These are phyloP conservation scores for Entomortierella lignicola DNA, from an alignment of 192 early-diverging fungal genomes.

Conservation along the genomic window DNA sequence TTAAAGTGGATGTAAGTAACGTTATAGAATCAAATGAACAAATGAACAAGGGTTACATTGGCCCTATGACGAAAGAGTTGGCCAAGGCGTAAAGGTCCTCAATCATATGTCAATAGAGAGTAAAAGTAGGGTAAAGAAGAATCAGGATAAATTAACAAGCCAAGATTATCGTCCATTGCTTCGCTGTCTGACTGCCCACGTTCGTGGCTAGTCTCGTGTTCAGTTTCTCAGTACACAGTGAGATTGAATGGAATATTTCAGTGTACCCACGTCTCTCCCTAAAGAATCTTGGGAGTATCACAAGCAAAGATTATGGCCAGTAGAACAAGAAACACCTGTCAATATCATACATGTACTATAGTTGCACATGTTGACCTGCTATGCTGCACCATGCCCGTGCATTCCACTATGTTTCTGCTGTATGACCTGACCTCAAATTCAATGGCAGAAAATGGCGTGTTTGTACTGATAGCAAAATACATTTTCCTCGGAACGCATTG, in stretches of 20 bases:
- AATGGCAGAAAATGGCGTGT: not conserved
- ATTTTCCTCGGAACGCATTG: not conserved
- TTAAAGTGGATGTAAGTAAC: no score
- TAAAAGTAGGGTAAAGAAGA: constrained; percentile 11
- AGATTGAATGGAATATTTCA: no score
- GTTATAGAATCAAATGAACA: no score
- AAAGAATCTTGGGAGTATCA: no score
- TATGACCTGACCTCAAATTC: not conserved
- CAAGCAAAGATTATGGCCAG: no score
- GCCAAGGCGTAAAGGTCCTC: not conserved
- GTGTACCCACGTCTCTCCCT: no score
- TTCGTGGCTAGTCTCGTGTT: not conserved
- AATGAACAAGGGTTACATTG: no score
- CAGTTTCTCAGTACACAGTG: no score
- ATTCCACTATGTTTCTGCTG: not conserved
- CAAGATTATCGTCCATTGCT: not conserved
- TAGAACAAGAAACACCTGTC: no score
- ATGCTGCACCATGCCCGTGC: no score
- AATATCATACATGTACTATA: no score
- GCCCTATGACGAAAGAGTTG: not conserved
- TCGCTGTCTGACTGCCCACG: not conserved
- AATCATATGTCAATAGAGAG: constrained; percentile 14
- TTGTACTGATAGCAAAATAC: not conserved
- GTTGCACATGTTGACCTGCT: no score
- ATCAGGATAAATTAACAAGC: constrained; percentile 1